Evolutionary conservation across 2,329 filamentous ascomycete genomes (phyloP), one percentile per base, ranked within the genome.

Genomic region (Paraconiothyrium sp.): DNA sequence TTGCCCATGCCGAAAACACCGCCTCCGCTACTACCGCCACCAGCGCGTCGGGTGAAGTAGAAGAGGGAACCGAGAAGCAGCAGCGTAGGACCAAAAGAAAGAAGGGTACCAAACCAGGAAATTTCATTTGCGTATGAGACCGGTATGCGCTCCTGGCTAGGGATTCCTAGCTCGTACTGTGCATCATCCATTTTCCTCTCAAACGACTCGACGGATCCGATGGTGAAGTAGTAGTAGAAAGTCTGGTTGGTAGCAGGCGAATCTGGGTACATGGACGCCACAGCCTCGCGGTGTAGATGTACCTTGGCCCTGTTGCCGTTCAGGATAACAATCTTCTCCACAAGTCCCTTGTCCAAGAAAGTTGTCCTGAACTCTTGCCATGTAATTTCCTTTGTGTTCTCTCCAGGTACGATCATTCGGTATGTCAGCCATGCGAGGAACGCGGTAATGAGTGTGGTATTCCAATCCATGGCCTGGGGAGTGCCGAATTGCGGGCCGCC

Each of bases 1-100:
- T 95, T 94, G 70, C 94, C 92, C 81, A 99, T 97, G 68, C 93
- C 94, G 76, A 99, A 99, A 75, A 98, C 92, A 67, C 94, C 93
- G 73, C 90, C 82, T 60, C 88, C 89, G 44, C 80, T 81, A 27
- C 74, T 88, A 62, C 88, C 88, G 57, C 88, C 88, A 57, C 88
- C 87, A 61, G 93, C 92, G 72, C 92, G 89, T 67, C 91, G 86
- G 58, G 91, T 91, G 57, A 94, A 84, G 84, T 88, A 98, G 77
- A 92, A 86, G 57, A 97, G 87, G 60, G 92, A 87, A 68, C 91
- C 94, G 62, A 98, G 89, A 71, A 99, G 87, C 24, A 99, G 82
- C 2, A 97, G 78, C 0, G 94, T 97, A 44, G 95, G 95, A 0
- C 91, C 94, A 73, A 98, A 96, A 3, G 92, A 85, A 43, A 97